Base-by-base conservation (phyloP, 2,329 filamentous ascomycete genomes). In the Talaromyces sp. region DNA sequence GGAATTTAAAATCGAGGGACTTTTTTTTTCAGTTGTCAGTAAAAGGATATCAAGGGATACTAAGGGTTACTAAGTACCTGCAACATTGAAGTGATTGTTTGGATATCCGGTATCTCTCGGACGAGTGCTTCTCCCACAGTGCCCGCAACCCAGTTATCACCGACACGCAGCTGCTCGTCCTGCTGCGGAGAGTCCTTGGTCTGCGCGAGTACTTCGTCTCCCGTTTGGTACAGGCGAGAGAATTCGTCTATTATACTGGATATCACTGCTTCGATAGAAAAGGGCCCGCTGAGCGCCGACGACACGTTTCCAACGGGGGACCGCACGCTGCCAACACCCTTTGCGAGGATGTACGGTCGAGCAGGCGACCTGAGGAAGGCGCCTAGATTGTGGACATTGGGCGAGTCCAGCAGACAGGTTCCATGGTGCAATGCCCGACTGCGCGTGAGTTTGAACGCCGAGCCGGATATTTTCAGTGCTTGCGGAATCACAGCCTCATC, bases 361-460 rank as follows among this genome's bases (percentile, higher is more conserved):
- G 89, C 91, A 0, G 92, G 91, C n/a, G 91, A 92, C 27, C 85
- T 83, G 65, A 99, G 76, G 69, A 94, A 86, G 2, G 82, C 76
- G 1, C 87, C 86, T 31, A 98, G 89, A 47, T 81, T 77, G 33
- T 79, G 74, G 50, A 98, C 79, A 71, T 96, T 90, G 1, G 89
- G 89, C 59, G 91, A 93, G 36, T 83, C 81, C 2, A 98, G 81
- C 51, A 99, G 81, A 69, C 92, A 95, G 0, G 95, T 99, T 7
- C 93, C 95, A 75, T 99, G 95, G 75, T 99, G 95, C 62, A 99
- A 81, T 7, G 92, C 89, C 52, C 94, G 84, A 56, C 86, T 79
- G 28, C 90, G 83, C 0, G 91, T 97, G 59, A 99, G 82, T 76
- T 98, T 98, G 78, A 96, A 99, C 10, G 95, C 95, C 0, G 92